A percentile compares a stretch with the other conserved stretches of the same genome.
These are phyloP conservation scores for Aaosphaeria arxii DNA, from an alignment of 2,329 filamentous ascomycete genomes.

Conservation along the genomic window DNA sequence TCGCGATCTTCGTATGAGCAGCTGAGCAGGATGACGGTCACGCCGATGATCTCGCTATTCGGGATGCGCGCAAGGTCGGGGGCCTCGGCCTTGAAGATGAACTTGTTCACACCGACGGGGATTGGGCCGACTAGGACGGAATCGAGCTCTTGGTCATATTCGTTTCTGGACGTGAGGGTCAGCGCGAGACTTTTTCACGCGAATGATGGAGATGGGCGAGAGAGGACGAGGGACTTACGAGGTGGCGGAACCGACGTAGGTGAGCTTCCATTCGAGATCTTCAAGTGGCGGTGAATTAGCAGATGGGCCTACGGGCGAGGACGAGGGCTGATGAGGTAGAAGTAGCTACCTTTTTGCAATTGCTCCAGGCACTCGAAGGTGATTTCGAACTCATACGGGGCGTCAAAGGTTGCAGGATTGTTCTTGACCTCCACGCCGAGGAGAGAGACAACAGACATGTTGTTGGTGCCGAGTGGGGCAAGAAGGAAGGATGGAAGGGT, in stretches of 20 bases:
- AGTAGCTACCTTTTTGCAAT: constrained; percentile 74
- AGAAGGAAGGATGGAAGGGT: neutral
- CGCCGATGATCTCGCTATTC: constrained; percentile 90
- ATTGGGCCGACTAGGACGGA: constrained; percentile 96
- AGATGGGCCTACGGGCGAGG: neutral
- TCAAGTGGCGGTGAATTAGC: constrained; percentile 15
- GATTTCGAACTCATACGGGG: constrained; percentile 95
- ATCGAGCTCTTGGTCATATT: constrained; percentile 98
- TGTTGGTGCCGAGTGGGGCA: constrained; percentile 23
- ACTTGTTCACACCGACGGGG: constrained; percentile 96
- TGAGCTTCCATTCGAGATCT: constrained; percentile 99
- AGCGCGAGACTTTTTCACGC: constrained; percentile 5
- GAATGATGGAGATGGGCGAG: constrained; percentile 13
- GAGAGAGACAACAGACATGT: constrained; percentile 94
- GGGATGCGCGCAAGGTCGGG: constrained; percentile 90
- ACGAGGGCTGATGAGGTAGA: neutral
- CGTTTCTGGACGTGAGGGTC: constrained; percentile 58
- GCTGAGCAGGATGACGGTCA: constrained; percentile 93
- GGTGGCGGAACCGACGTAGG: constrained; percentile 96
- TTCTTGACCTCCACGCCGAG: constrained; percentile 94
- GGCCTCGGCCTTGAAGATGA: constrained; percentile 92
- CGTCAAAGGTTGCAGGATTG: constrained; percentile 92
- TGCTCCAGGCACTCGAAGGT: constrained; percentile 97
- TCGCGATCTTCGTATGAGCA: constrained; percentile 96
- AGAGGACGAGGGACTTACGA: constrained; percentile 61